Evolutionary conservation across 2,329 filamentous ascomycete species (phyloP), one percentile per base, ranked within the genome.

Genomic region (Aspergillus amoenus): DNA sequence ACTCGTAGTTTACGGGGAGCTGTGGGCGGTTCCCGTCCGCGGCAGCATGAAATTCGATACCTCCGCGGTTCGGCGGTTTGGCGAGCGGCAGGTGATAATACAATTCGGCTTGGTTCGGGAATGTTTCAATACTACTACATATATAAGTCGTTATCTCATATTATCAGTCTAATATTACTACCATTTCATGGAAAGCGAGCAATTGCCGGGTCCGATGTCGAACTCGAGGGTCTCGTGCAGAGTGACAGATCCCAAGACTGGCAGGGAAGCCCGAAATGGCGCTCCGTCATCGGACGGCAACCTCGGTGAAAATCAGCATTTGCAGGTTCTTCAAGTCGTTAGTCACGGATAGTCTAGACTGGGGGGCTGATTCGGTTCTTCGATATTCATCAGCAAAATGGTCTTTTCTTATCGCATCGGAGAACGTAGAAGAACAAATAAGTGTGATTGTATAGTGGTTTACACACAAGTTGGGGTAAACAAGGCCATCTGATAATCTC

Each of bases 221-320:
- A 18, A 48, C 27, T 30, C 34, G 34, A 37, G 34, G 15, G 12
- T 37, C 34, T n/a, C 15, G 27, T 30, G 27, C 27, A 11, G 8
- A 30, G 27, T 30, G 27, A 30, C 27, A 11, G 27, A 30, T 30
- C 27, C 27, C 27, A 30, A 30, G 27, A 30, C 27, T 30, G 27
- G 27, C 12, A 37, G 34, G 34, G 34, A 37, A n/a, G 5, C 34
- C 27, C 27, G 27, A 30, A 30, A 30, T 32, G 44, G 18, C 47
- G 37, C 59, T 64, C 64, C 64, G 64, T 63, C 61, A 65, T 65
- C 64, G 64, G 64, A 65, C 40, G 21, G 56, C n/a, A 52, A 37
- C 42, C 43, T 58, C 43, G 52, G 50, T 55, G 56, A 52, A 52
- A 44, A 47, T 52, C 44, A 51, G 30, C 24, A 53, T 44, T 53